These are phyloP conservation scores for Nidularia pulvinata DNA, from an alignment of 768 basidiomycete genomes.

Conservation along the genomic window DNA sequence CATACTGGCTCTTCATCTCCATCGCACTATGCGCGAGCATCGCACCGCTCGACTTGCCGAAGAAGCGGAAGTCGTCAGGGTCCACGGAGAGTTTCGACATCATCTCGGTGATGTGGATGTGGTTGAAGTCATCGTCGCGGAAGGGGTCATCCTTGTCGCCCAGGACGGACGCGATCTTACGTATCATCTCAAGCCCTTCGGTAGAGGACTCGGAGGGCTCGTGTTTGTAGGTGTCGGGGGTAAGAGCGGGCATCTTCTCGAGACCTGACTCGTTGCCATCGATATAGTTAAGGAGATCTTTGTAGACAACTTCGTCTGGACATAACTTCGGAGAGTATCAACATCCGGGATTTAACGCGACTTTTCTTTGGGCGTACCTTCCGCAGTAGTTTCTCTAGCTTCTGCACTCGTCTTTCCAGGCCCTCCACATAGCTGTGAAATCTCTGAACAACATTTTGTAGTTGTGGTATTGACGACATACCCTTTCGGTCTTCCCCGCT, in stretches of 20 bases:
- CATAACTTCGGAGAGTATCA: background rate
- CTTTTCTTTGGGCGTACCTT: background rate
- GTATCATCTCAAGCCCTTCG: background rate
- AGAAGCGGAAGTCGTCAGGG: constrained; percentile 27
- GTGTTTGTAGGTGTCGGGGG: too few species aligned
- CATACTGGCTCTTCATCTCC: constrained; percentile 48
- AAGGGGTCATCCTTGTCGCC: background rate
- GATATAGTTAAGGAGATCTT: background rate
- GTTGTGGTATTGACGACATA: background rate
- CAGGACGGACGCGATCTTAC: background rate
- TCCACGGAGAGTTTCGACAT: background rate
- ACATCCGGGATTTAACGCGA: too few species aligned
- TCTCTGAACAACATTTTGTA: background rate
- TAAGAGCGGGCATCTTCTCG: background rate
- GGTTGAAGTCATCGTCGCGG: background rate
- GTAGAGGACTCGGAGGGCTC: background rate
- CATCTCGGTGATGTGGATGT: background rate
- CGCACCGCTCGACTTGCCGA: constrained; percentile 42
- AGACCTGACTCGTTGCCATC: background rate
- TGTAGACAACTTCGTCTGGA: background rate
- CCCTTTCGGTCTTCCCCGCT: background rate
- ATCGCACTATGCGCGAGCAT: constrained; percentile 43
- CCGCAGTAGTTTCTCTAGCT: background rate
- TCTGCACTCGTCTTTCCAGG: background rate
- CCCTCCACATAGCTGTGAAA: background rate